A percentile compares a stretch with the other conserved stretches of the same genome.
phyloP scores from a whole-genome alignment of 2,329 filamentous ascomycete genomes.

The Pseudogymnoascus sp. region DNA sequence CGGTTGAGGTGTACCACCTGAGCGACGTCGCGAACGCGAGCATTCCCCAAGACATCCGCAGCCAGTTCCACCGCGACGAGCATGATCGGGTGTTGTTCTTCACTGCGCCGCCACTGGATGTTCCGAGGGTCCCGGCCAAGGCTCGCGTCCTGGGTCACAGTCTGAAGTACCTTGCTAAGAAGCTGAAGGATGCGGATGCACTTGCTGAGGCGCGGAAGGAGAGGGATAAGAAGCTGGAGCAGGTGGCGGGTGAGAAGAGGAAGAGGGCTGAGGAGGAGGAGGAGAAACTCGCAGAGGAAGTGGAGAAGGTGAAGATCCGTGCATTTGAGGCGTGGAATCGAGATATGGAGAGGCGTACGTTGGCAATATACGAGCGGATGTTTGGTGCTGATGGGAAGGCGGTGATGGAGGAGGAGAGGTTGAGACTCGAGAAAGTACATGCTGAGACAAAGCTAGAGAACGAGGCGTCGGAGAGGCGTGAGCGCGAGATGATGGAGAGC shows the following conservation, averaged over 20 bases:
- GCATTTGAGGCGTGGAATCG: conserved; percentile 19
- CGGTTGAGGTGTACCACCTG: conserved; percentile 57
- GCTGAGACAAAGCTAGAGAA: background rate
- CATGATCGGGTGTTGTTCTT: conserved; percentile 61
- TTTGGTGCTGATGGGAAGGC: conserved; percentile 24
- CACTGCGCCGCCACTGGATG: conserved; percentile 54
- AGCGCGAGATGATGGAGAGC: background rate
- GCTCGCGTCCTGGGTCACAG: conserved; percentile 37
- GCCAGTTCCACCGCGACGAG: conserved; percentile 60
- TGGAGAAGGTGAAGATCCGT: conserved; percentile 25
- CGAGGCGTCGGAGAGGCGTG: background rate
- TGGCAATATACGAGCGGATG: conserved; percentile 24
- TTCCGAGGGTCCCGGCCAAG: conserved; percentile 22
- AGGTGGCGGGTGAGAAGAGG: conserved; percentile 28
- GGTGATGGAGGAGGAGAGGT: conserved; percentile 17
- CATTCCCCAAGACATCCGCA: conserved; percentile 57
- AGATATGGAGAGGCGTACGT: conserved; percentile 23
- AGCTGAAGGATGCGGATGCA: conserved; percentile 24
- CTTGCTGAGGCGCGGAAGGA: background rate
- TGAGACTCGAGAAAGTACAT: background rate
- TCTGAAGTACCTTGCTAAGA: conserved; percentile 42
- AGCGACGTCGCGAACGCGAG: conserved; percentile 55
- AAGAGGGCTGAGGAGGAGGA: conserved; percentile 25
- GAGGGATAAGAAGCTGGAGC: conserved; percentile 31
- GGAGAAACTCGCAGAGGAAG: conserved; percentile 24